Conservation (phyloP, 805 yeast species). For the Vanderwaltozyma verrucispora region DNA sequence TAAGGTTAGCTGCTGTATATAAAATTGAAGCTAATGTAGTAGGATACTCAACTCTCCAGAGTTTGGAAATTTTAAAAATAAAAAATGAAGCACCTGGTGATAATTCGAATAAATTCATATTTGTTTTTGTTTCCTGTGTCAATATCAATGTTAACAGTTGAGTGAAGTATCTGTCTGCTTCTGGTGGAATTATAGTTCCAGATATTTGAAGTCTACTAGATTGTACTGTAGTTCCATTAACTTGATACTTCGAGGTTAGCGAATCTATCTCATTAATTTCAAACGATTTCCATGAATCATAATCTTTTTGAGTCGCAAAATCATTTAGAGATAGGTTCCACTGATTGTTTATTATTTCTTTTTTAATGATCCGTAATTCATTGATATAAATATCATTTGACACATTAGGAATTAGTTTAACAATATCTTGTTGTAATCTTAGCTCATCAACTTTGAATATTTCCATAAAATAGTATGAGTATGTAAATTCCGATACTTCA, state of each 20-base stretch:
- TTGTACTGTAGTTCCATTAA: neutral
- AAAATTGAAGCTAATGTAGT: conserved; percentile 41
- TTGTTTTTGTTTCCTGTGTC: conserved; percentile 25
- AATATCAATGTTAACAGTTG: conserved; percentile 36
- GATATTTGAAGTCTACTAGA: too few relatives aligned
- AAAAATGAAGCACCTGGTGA: conserved; percentile 37
- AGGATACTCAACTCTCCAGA: conserved; percentile 47
- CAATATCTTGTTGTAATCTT: conserved; percentile 46
- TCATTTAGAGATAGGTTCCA: conserved; percentile 27
- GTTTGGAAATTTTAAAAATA: conserved; percentile 35
- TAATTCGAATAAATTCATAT: conserved; percentile 13
- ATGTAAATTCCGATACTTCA: conserved; percentile 44
- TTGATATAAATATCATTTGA: conserved; percentile 12
- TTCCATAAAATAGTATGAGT: conserved; percentile 36
- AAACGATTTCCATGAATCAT: conserved; percentile 33
- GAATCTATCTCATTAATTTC: conserved; percentile 28
- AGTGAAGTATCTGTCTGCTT: conserved; percentile 33
- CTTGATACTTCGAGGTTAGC: conserved; percentile 19
- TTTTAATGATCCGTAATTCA: conserved; percentile 8
- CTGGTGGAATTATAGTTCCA: conserved; percentile 37
- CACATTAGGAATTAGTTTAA: conserved; percentile 16
- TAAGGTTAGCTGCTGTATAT: conserved; percentile 39
- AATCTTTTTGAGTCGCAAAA: conserved; percentile 29
- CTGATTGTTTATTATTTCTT: conserved; percentile 16
- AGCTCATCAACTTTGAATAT: conserved; percentile 41